phyloP scores from a whole-genome alignment of 257 asterid genomes.

The Fraxinus quadrangulata region DNA sequence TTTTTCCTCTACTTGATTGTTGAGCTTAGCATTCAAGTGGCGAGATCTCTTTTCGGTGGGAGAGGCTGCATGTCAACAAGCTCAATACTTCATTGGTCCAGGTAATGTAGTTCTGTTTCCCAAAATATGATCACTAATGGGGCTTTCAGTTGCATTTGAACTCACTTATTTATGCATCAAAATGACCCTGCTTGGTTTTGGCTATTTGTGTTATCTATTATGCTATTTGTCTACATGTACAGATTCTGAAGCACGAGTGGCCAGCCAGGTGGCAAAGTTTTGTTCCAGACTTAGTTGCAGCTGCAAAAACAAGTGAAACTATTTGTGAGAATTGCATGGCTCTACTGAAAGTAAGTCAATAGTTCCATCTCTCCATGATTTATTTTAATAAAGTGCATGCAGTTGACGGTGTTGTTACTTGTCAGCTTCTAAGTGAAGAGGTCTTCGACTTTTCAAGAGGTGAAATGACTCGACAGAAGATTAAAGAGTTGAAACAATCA shows the following conservation, averaged over 20 bases:
- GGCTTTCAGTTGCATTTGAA: conserved; percentile 4
- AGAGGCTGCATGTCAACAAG: conserved; percentile 84
- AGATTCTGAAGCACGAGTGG: conserved; percentile 99
- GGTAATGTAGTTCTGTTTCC: conserved; percentile 47
- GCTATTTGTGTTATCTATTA: conserved; percentile 4
- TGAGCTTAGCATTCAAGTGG: conserved; percentile 81
- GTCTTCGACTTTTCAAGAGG: conserved; percentile 99
- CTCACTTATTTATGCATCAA: conserved; percentile 1
- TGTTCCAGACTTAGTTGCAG: conserved; percentile 95
- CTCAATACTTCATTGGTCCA: conserved; percentile 88
- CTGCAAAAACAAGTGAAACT: conserved; percentile 94
- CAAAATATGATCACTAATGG: conserved; percentile 10
- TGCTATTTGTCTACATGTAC: conserved; percentile 25
- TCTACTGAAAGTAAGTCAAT: conserved; percentile 65
- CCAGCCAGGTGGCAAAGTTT: conserved; percentile 92
- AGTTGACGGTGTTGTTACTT: conserved; percentile 28
- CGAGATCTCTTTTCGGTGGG: conserved; percentile 82
- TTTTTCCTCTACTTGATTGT: conserved; percentile 18
- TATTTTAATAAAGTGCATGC: conserved; percentile 20
- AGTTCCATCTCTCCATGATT: conserved; percentile 7
- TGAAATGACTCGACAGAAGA: conserved; percentile 98
- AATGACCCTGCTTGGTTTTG: conserved; percentile 4
- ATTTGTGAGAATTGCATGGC: conserved; percentile 99
- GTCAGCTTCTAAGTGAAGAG: conserved; percentile 96
- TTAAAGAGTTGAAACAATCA: conserved; percentile 90